A percentile compares a stretch with the other conserved stretches of the same genome.
phyloP scores from a whole-genome alignment of 441 rosid genomes.

The Populus tomentosa region DNA sequence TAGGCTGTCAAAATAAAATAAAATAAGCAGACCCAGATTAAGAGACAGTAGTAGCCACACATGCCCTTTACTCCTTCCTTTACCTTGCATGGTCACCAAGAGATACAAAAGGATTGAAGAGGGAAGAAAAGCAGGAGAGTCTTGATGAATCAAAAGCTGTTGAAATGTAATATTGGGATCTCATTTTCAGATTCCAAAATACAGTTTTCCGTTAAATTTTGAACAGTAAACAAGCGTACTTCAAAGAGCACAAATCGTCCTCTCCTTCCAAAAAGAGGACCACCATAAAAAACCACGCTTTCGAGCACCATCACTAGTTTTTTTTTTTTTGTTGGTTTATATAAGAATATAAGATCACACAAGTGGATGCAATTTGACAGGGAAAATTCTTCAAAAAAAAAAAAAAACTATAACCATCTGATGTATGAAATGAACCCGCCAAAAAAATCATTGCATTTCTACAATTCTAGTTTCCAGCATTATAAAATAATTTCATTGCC shows the following conservation, averaged over 20 bases:
- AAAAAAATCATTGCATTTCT: neutral
- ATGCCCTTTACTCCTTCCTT: neutral
- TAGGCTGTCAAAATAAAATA: neutral
- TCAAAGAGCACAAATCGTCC: conserved; percentile 15
- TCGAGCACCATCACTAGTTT: conserved; percentile 19
- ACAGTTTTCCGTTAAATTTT: conserved; percentile 32
- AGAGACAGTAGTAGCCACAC: neutral
- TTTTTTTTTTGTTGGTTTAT: neutral
- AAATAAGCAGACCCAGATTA: neutral
- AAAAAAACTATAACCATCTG: neutral
- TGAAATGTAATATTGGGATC: neutral
- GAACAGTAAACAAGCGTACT: conserved; percentile 28
- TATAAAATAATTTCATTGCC: neutral
- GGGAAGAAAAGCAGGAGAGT: neutral
- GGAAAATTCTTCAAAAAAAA: neutral
- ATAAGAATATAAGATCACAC: neutral
- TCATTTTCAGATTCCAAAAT: conserved; percentile 8
- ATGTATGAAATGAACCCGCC: neutral
- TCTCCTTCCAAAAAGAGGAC: conserved; percentile 22
- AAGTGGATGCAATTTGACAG: neutral
- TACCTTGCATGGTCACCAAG: conserved; percentile 10
- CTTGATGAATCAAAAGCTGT: neutral
- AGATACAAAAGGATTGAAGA: neutral
- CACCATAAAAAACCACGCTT: conserved; percentile 52
- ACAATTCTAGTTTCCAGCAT: neutral